Percentiles rank a stretch among this genome's conserved stretches.
Evolutionary conservation across 441 rosid species (phyloP).

Genomic region (Populus hybrid): DNA sequence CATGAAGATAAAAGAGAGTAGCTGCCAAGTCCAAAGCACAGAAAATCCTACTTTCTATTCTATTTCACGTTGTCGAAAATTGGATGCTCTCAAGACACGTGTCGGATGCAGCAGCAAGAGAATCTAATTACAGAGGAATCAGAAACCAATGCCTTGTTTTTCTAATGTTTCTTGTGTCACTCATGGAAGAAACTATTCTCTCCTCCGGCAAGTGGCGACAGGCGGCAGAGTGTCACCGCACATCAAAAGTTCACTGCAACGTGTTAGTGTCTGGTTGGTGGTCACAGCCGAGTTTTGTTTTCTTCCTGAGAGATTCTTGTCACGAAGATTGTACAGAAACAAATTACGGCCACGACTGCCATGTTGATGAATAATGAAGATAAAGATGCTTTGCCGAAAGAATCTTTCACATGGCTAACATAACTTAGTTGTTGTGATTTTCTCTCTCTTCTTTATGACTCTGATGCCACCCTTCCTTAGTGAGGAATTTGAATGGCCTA

Average conservation of each 20-base stretch:
- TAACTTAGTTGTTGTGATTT: not conserved
- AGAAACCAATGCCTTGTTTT: not conserved
- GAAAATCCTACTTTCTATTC: not conserved
- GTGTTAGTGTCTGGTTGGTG: slow-evolving; percentile 6
- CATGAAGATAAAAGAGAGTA: not conserved
- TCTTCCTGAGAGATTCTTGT: not conserved
- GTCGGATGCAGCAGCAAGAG: slow-evolving; percentile 15
- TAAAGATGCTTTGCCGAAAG: slow-evolving; percentile 20
- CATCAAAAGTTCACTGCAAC: slow-evolving; percentile 1
- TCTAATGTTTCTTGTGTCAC: not conserved
- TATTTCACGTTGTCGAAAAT: not conserved
- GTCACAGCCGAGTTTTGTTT: not conserved
- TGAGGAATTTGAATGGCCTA: not conserved
- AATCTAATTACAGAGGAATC: slow-evolving; percentile 17
- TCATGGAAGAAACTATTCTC: slow-evolving; percentile 11
- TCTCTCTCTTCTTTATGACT: not conserved
- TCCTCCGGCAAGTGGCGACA: not conserved
- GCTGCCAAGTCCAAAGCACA: not conserved
- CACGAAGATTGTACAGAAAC: no score
- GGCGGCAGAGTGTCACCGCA: slow-evolving; percentile 10
- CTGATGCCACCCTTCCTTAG: not conserved
- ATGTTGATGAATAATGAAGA: not conserved
- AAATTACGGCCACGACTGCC: not conserved
- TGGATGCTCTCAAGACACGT: slow-evolving; percentile 14
- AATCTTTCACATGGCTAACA: slow-evolving; percentile 30